phyloP scores from a whole-genome alignment of 345 rosid species.

The Gossypium ekmanianum region DNA sequence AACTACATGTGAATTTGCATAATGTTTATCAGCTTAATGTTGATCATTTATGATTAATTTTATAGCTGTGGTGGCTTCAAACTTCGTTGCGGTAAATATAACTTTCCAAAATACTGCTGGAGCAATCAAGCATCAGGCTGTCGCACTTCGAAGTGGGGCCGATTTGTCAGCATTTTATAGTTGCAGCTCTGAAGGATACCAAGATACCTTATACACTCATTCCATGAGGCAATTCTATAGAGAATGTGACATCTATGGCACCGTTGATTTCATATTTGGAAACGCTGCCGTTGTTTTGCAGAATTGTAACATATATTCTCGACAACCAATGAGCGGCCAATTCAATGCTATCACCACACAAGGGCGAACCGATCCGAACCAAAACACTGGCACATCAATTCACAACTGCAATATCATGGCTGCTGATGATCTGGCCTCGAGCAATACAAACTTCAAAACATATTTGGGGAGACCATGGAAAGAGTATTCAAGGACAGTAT shows the following conservation, averaged over 20 bases:
- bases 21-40: not conserved
- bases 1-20: not conserved
- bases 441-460: not conserved
- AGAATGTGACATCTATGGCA: conserved; percentile 28
- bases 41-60: not conserved
- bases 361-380: conserved; percentile 17
- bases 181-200: conserved; percentile 29
- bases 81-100: conserved; percentile 9
- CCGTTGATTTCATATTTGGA: conserved; percentile 35
- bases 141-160: conserved; percentile 17
- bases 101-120: conserved; percentile 31
- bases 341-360: conserved; percentile 28
- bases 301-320: conserved; percentile 17
- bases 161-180: conserved; percentile 25
- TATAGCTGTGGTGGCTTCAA: not conserved
- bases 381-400: conserved; percentile 21
- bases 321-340: conserved; percentile 8
- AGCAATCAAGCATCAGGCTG: conserved; percentile 25
- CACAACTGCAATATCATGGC: conserved; percentile 23
- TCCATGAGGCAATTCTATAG: conserved; percentile 28
- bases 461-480: conserved; percentile 34
- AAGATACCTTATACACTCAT: conserved; percentile 17
- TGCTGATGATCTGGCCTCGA: conserved; percentile 10
- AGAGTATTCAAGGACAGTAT: conserved; percentile 5
- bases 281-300: conserved; percentile 26